Percentiles rank a stretch among this genome's conserved stretches.
These are phyloP conservation scores for Serendipita sp. DNA, from an alignment of 768 basidiomycete species.

Conservation along the genomic window DNA sequence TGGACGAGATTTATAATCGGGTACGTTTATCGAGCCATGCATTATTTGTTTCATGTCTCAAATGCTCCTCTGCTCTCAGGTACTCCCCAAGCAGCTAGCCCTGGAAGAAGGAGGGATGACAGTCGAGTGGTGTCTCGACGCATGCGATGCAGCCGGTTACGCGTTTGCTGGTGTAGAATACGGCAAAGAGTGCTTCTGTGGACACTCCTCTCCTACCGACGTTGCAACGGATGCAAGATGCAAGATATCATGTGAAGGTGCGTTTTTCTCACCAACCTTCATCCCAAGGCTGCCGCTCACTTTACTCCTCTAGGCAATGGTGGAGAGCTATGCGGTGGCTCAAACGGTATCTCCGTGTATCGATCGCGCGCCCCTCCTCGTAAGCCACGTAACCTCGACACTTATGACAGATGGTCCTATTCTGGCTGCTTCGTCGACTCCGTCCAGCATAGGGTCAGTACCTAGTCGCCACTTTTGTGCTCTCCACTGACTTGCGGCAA, in stretches of 20 bases:
- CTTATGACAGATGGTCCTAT: neutral
- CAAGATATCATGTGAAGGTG: conserved; percentile 60
- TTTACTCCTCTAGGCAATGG: neutral
- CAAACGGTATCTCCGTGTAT: conserved; percentile 61
- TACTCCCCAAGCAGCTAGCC: no score
- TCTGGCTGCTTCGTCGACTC: conserved; percentile 16
- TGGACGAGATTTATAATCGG: no score
- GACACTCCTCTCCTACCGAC: neutral
- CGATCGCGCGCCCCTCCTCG: neutral
- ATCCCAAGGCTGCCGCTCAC: neutral
- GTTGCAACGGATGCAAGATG: conserved; percentile 32
- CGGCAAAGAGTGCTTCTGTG: conserved; percentile 31
- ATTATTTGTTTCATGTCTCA: no score
- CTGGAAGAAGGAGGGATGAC: no score
- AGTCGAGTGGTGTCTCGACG: conserved; percentile 40
- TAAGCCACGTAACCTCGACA: neutral
- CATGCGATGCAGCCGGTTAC: conserved; percentile 41
- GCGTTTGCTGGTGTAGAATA: conserved; percentile 27
- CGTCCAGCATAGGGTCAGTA: conserved; percentile 9
- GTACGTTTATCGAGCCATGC: no score
- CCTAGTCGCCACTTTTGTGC: neutral
- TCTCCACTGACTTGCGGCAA: neutral
- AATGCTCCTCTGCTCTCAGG: no score
- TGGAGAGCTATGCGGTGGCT: conserved; percentile 58
- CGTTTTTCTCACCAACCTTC: conserved; percentile 15